Base-by-base conservation (phyloP, 805 yeast genomes). In the Lachancea nothofagi region DNA sequence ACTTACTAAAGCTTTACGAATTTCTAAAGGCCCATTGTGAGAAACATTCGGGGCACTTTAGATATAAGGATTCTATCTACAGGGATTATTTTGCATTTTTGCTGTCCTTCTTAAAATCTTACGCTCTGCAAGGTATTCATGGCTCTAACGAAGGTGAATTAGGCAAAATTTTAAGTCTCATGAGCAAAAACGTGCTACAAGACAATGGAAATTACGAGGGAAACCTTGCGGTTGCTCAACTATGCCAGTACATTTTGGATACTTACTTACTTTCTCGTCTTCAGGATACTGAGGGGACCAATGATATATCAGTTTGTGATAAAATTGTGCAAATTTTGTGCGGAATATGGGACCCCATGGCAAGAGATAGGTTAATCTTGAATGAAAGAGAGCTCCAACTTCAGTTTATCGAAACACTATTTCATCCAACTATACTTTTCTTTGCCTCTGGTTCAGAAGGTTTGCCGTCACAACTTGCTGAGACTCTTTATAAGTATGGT, bases 371-470 rank as follows among this genome's bases (percentile, higher is more conserved):
- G 34, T 62, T 87, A 27, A 73, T 80, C 21, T 64, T 84, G 29
- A 73, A 74, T 31, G 93, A 86, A 46, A 74, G 77, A 37, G 69
- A 69, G 10, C 65, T 85, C 33, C 96, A 88, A 49, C 54, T 74
- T 10, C 43, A 53, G 0, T 66, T 83, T 21, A 76, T 87, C 18
- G 62, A 71, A n/a, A 54, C 77, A 0, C 32, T 78, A 6, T 69
- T 75, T 38, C 63, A 72, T 46, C 58, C 66, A 3, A 48, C 44
- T 2, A 43, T 80, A 5, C 46, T 83, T 29, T 51, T 41, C 5
- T 48, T 49, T 7, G 67, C 81, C 0, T 49, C 60, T 57, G 44
- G 56, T 49, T 10, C 46, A 41, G 1, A 47, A 67, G 14, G 53
- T 61, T 8, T 53, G 49, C 5, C 43, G 17, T 9, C 5, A 6